Percentiles rank a stretch among this genome's conserved stretches.
Evolutionary conservation across 345 rosid genomes (phyloP).

Genomic region (Aegle marmelos): DNA sequence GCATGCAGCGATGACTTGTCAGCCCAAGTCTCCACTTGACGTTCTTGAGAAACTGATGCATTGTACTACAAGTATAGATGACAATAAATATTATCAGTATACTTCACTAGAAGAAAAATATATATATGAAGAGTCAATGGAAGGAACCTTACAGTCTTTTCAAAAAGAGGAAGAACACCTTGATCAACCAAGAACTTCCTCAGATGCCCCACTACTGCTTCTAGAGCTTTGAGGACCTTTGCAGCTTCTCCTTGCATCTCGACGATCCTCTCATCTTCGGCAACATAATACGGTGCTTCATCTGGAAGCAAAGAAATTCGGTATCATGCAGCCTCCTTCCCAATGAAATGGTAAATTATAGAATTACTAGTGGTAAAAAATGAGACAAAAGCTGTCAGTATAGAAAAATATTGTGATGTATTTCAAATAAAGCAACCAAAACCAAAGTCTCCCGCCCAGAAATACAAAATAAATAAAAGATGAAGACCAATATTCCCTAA

Average conservation of each 20-base stretch:
- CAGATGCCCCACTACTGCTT: slow-evolving; percentile 68
- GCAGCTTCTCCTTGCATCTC: slow-evolving; percentile 68
- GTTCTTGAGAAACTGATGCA: slow-evolving; percentile 47
- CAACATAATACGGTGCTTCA: slow-evolving; percentile 54
- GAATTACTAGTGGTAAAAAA: not conserved
- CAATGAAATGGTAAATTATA: not conserved
- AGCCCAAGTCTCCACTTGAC: slow-evolving; percentile 45
- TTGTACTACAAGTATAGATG: slow-evolving; percentile 37
- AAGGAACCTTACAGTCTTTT: slow-evolving; percentile 55
- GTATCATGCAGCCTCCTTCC: not conserved
- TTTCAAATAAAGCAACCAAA: no score
- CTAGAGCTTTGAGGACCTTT: slow-evolving; percentile 65
- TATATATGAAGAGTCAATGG: not conserved
- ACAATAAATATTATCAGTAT: not conserved
- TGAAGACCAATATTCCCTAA: not conserved
- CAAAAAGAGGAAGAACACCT: slow-evolving; percentile 73
- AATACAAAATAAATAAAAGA: no score
- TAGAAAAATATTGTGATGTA: no score
- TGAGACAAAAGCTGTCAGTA: no score
- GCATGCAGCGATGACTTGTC: slow-evolving; percentile 42
- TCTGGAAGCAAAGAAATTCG: slow-evolving; percentile 41
- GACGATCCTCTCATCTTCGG: slow-evolving; percentile 64
- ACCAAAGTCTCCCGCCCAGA: no score
- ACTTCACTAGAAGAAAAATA: not conserved
- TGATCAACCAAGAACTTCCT: slow-evolving; percentile 83